Conservation (phyloP, 441 rosid genomes). For the Syzygium syzygioides region DNA sequence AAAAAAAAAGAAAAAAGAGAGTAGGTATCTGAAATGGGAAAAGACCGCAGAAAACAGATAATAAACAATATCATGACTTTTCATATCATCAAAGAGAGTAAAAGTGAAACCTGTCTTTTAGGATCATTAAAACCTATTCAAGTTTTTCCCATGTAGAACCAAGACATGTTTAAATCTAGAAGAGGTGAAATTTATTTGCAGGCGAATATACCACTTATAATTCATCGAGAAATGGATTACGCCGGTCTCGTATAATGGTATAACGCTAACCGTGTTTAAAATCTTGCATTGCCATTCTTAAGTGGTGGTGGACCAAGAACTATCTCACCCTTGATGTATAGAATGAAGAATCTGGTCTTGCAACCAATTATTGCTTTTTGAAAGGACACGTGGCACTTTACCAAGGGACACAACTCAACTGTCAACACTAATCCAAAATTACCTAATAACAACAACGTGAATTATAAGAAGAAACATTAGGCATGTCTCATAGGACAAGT, state of each 20-base stretch:
- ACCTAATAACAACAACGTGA: neutral
- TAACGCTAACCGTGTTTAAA: neutral
- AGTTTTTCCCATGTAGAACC: neutral
- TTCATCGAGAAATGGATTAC: neutral
- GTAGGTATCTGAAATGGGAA: neutral
- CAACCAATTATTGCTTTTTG: neutral
- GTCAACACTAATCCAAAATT: neutral
- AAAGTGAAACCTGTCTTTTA: neutral
- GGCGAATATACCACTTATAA: neutral
- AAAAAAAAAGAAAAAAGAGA: neutral
- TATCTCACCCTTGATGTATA: neutral
- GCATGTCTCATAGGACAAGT: neutral
- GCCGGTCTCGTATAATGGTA: neutral
- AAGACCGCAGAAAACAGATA: neutral
- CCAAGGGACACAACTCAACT: neutral
- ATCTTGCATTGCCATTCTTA: neutral
- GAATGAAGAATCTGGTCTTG: neutral
- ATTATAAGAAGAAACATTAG: neutral
- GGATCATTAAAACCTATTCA: neutral
- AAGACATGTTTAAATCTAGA: neutral
- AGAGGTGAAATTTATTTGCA: neutral
- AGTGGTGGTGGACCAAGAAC: neutral
- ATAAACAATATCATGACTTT: neutral
- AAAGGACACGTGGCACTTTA: neutral
- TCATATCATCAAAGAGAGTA: neutral